These are phyloP conservation scores for Phylloporus sp. DNA, from an alignment of 768 basidiomycete genomes.

Conservation along the genomic window DNA sequence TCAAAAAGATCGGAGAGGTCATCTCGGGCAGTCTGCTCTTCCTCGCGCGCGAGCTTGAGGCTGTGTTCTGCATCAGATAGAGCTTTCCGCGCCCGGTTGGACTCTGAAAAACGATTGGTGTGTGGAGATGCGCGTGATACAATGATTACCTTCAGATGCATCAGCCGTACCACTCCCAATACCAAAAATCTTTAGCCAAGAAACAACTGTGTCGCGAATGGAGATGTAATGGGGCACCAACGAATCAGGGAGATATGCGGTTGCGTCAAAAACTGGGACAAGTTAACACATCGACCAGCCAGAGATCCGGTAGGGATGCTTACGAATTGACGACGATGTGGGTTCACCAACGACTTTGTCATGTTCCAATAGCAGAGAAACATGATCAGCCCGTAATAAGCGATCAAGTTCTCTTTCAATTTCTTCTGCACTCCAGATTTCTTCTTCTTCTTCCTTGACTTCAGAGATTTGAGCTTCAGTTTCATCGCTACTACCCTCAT, in stretches of 20 bases:
- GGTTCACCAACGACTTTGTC: constrained; percentile 61
- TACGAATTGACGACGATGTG: constrained; percentile 51
- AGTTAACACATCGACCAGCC: neutral
- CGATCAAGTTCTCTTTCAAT: constrained; percentile 55
- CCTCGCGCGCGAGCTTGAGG: constrained; percentile 48
- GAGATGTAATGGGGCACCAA: constrained; percentile 70
- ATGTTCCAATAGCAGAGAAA: constrained; percentile 71
- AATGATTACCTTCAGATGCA: constrained; percentile 39
- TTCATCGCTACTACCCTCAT: constrained; percentile 35
- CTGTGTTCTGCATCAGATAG: constrained; percentile 59
- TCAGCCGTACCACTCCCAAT: constrained; percentile 42
- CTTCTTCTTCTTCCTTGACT: constrained; percentile 48
- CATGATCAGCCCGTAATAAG: constrained; percentile 63
- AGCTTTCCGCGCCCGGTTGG: constrained; percentile 59
- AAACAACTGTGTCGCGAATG: constrained; percentile 55
- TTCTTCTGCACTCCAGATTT: constrained; percentile 55
- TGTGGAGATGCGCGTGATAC: neutral
- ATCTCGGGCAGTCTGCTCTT: constrained; percentile 50
- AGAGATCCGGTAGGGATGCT: constrained; percentile 26
- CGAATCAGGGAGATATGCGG: constrained; percentile 83
- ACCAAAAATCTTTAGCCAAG: constrained; percentile 63
- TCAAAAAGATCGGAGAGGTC: constrained; percentile 68
- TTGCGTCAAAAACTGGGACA: constrained; percentile 69
- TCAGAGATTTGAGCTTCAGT: constrained; percentile 16
- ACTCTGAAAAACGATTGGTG: constrained; percentile 35